These are phyloP conservation scores for Calonectria naviculata DNA, from an alignment of 2,329 filamentous ascomycete genomes.

Conservation along the genomic window DNA sequence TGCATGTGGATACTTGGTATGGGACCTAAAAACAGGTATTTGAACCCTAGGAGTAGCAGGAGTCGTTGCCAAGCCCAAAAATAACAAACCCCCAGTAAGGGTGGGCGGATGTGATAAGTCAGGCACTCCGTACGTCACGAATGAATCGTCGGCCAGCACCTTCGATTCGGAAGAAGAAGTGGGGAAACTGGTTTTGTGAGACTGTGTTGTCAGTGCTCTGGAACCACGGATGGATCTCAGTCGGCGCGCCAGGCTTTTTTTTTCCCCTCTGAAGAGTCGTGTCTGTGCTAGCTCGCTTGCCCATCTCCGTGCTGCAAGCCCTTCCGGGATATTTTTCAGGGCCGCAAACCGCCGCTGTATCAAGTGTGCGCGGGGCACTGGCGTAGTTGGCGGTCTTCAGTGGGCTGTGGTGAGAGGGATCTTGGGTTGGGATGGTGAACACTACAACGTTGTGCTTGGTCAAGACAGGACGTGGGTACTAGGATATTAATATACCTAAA, in stretches of 20 bases:
- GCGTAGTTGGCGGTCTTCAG: background rate
- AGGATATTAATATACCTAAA: background rate
- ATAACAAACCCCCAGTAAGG: constrained; percentile 1
- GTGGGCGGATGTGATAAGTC: constrained; percentile 3
- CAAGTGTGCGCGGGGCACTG: constrained; percentile 7
- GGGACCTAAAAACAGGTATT: constrained; percentile 5
- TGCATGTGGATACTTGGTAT: background rate
- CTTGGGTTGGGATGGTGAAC: background rate
- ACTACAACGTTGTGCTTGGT: background rate
- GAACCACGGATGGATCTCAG: background rate
- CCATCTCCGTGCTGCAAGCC: background rate
- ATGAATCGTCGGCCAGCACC: background rate
- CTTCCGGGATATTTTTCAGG: background rate
- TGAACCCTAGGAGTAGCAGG: background rate
- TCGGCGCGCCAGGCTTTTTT: constrained; percentile 1
- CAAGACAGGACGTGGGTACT: background rate
- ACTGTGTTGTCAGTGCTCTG: constrained; percentile 4
- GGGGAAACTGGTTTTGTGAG: constrained; percentile 2
- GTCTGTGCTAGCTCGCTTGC: constrained; percentile 1
- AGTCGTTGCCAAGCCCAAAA: constrained; percentile 1
- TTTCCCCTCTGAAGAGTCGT: background rate
- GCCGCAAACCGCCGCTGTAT: background rate
- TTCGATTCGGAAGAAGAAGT: background rate
- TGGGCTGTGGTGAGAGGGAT: background rate
- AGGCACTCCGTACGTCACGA: background rate